These are phyloP conservation scores for Lactifluus subvellereus DNA, from an alignment of 768 basidiomycete genomes.

Conservation along the genomic window DNA sequence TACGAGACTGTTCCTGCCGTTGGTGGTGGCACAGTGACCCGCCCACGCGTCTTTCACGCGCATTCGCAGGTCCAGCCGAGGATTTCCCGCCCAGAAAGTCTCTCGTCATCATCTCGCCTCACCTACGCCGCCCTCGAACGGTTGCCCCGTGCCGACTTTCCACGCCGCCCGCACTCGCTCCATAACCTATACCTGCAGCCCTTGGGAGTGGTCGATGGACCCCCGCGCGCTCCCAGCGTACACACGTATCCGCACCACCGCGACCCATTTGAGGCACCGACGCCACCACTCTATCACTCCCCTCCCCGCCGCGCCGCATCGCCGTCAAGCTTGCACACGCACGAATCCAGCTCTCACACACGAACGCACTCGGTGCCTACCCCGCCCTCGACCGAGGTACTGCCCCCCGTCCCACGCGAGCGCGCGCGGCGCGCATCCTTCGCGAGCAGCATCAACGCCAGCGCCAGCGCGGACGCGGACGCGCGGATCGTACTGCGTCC, in stretches of 20 bases:
- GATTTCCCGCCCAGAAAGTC: conserved; percentile 29
- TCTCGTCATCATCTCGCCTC: conserved; percentile 20
- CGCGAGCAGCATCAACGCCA: conserved; percentile 31
- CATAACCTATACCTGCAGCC: conserved; percentile 17
- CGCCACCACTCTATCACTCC: conserved; percentile 28
- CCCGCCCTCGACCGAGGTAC: conserved; percentile 37
- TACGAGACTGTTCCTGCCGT: conserved; percentile 90
- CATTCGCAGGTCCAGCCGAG: conserved; percentile 66
- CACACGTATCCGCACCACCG: conserved; percentile 20
- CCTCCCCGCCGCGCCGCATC: conserved; percentile 37
- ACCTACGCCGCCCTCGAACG: conserved; percentile 5
- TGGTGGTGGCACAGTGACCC: conserved; percentile 81
- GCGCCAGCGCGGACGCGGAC: conserved; percentile 34
- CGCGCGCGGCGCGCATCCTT: conserved; percentile 33
- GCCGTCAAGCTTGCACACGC: conserved; percentile 48
- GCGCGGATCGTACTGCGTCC: conserved; percentile 54
- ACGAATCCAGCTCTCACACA: conserved; percentile 45
- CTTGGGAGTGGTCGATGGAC: background rate
- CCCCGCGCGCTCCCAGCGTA: conserved; percentile 6
- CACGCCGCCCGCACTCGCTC: conserved; percentile 17
- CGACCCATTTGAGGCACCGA: conserved; percentile 25
- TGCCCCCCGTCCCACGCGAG: conserved; percentile 11
- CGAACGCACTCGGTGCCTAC: conserved; percentile 42
- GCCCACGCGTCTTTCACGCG: conserved; percentile 80
- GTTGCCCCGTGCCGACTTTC: conserved; percentile 8